phyloP scores from a whole-genome alignment of 768 basidiomycete species.

The Russula sp. region DNA sequence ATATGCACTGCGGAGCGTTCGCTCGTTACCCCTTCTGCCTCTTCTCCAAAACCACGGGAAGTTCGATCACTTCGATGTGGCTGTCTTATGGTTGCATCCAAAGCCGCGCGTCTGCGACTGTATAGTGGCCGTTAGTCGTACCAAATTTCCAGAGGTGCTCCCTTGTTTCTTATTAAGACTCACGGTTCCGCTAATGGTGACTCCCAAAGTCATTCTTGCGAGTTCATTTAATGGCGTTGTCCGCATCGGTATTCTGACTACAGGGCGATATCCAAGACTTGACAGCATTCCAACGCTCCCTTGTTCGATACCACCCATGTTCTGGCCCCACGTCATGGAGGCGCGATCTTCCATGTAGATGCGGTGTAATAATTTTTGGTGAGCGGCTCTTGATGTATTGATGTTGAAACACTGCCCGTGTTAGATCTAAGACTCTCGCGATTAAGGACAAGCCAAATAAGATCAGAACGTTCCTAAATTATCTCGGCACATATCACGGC shows the following conservation, averaged over 20 bases:
- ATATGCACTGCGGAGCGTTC: neutral
- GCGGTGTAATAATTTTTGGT: no score
- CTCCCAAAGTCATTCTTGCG: neutral
- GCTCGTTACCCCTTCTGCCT: no score
- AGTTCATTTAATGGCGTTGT: neutral
- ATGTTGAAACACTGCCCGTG: neutral
- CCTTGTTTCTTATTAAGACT: neutral
- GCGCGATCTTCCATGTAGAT: neutral
- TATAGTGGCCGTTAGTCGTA: neutral
- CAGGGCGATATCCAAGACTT: neutral
- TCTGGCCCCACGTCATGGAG: neutral
- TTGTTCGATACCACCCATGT: neutral
- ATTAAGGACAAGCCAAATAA: neutral
- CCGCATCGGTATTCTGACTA: neutral
- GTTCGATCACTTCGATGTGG: no score
- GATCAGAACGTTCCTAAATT: neutral
- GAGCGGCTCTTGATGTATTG: neutral
- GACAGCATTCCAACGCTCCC: neutral
- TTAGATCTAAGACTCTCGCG: no score
- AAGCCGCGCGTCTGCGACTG: no score
- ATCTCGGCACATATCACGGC: neutral
- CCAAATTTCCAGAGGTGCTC: neutral
- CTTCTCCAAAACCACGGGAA: neutral
- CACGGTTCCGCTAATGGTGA: neutral
- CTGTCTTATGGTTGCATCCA: no score